These are phyloP conservation scores for Cryphonectria naterciae DNA, from an alignment of 2,329 filamentous ascomycete genomes.

Conservation along the genomic window DNA sequence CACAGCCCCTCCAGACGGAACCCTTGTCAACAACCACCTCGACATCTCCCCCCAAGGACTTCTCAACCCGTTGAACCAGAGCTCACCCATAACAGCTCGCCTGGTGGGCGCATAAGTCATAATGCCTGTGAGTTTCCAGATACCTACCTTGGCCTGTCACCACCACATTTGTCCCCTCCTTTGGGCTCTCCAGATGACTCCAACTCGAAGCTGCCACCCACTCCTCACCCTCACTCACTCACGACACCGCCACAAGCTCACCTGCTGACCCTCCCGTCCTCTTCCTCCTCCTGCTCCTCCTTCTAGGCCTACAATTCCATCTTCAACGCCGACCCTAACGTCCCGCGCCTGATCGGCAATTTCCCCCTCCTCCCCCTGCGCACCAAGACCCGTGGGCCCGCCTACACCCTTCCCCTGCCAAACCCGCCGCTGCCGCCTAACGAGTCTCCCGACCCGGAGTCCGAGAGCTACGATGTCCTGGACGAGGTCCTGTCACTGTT, in stretches of 20 bases:
- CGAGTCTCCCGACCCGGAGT: slow-evolving; percentile 77
- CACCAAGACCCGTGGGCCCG: slow-evolving; percentile 93
- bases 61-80: background rate
- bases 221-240: background rate
- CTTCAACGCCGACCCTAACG: slow-evolving; percentile 81
- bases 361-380: slow-evolving; percentile 93
- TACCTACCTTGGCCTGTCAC: background rate
- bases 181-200: slow-evolving; percentile 1
- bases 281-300: slow-evolving; percentile 26
- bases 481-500: slow-evolving; percentile 93
- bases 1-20: background rate
- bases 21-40: slow-evolving; percentile 4
- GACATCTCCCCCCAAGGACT: background rate
- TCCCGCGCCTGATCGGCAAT: slow-evolving; percentile 73
- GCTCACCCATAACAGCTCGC: slow-evolving; percentile 31
- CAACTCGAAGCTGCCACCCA: background rate
- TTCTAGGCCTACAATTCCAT: slow-evolving; percentile 93
- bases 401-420: slow-evolving; percentile 75
- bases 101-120: slow-evolving; percentile 27
- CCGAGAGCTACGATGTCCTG: slow-evolving; percentile 92
- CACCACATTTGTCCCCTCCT: background rate
- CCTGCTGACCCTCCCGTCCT: slow-evolving; percentile 33
- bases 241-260: slow-evolving; percentile 7
- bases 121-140: slow-evolving; percentile 32
- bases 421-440: slow-evolving; percentile 59